Evolutionary conservation across 1,284 basidiomycete genomes (phyloP).

Genomic region (Trametes polyzona): DNA sequence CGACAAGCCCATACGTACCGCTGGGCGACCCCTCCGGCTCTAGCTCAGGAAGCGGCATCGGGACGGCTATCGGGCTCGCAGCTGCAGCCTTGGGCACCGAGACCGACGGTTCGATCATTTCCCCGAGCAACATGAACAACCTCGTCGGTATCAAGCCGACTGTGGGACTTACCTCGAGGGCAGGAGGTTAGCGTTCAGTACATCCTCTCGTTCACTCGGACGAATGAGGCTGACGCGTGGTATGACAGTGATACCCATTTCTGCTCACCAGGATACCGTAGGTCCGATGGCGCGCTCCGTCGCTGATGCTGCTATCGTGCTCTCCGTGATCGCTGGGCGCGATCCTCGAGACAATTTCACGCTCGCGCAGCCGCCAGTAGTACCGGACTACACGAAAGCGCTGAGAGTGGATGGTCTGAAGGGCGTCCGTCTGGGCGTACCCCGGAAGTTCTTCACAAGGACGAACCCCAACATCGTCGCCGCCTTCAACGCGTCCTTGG

Average conservation of each 20-base stretch:
- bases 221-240: too few species aligned
- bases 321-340: conserved; percentile 62
- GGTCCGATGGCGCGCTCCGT: conserved; percentile 65
- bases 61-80: conserved; percentile 64
- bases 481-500: conserved; percentile 54
- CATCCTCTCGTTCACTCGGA: too few species aligned
- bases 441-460: conserved; percentile 42
- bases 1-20: conserved; percentile 43
- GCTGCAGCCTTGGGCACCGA: conserved; percentile 66
- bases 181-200: conserved; percentile 41
- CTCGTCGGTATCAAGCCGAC: conserved; percentile 61
- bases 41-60: conserved; percentile 68
- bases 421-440: conserved; percentile 66
- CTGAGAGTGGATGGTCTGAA: conserved; percentile 51
- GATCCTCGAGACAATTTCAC: conserved; percentile 67
- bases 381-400: conserved; percentile 61
- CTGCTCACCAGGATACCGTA: conserved; percentile 65
- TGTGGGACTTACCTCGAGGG: conserved; percentile 62
- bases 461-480: conserved; percentile 45
- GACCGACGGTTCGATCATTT: conserved; percentile 68
- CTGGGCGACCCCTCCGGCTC: conserved; percentile 49
- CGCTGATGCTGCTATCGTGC: conserved; percentile 61
- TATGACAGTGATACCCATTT: conserved; percentile 63
- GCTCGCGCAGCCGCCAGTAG: conserved; percentile 52
- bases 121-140: conserved; percentile 47